Evolutionary conservation across 371 early-diverging fungal species (phyloP), one percentile per base, ranked within the genome.

Genomic region (Mortierella sp.): DNA sequence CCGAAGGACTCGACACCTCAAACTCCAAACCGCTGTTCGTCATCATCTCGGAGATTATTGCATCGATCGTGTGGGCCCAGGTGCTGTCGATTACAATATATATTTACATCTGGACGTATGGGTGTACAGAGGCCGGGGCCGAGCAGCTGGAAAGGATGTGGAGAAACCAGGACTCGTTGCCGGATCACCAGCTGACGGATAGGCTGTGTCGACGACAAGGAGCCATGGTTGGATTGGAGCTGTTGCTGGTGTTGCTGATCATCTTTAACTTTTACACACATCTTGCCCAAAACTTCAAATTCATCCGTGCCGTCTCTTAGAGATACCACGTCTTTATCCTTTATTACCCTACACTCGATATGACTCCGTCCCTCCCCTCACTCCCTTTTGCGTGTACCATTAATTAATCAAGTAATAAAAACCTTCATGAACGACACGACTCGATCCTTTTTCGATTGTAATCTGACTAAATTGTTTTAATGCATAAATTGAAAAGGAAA

Each of bases 201-300:
- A 47, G 39, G 26, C 64, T 83, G 13, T 83, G 84, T 68, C 84
- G 84, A 47, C 68, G 84, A 22, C 84, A 83, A 34, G 84, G 76
- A 4, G 79, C 84, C 48, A 83, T 83, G 76, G 84, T 83, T 11
- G 84, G 84, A 1, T 40, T 83, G 44, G 84, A 83, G 31, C 64
- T 79, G 11, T 48, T 83, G 76, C 47, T 83, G 66, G 79, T 83
- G 0, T 8, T 83, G 44, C 61, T 83, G 31, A 63, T 83, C n/a
- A 76, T 83, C 26, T 78, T 83, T 31, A 83, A 83, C 70, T 78
- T 83, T 55, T 83, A 83, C 37, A 83, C 84, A 5, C 84, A 83
- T 48, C 63, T 83, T 40, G 84, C 75, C 26, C 75, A 65, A 22
- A 83, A 83, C 76, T 83, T 83, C 70, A 72, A 72, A 39, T 83